Percentiles rank a stretch among this genome's conserved stretches.
phyloP scores from a whole-genome alignment of 139 green algal species.

The Desmodesmus armatus region DNA sequence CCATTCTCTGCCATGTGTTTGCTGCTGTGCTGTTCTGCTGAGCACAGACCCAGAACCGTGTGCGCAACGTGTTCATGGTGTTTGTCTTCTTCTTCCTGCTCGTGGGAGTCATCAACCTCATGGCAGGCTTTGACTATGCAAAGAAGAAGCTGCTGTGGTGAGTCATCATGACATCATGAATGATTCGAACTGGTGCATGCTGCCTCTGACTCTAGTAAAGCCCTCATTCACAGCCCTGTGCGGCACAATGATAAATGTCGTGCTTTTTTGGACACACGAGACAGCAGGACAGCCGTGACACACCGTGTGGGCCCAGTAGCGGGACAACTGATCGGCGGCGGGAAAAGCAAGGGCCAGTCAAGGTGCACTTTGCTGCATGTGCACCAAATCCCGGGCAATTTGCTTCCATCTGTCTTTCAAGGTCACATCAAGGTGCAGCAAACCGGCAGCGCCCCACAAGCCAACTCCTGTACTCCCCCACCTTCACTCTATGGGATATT shows the following conservation, averaged over 20 bases:
- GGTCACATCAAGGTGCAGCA: too few relatives aligned
- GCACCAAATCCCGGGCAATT: too few relatives aligned
- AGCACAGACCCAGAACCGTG: slow-evolving; percentile 38
- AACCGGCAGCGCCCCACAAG: not conserved
- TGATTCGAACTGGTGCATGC: too few relatives aligned
- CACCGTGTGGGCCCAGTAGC: not conserved
- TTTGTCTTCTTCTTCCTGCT: not conserved
- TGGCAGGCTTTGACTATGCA: not conserved
- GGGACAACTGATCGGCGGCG: too few relatives aligned
- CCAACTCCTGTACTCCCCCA: not conserved
- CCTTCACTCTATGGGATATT: not conserved
- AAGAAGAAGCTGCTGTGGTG: slow-evolving; percentile 11
- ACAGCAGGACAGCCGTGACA: not conserved
- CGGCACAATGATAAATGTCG: not conserved
- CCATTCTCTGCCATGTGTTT: too few relatives aligned
- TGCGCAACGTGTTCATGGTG: slow-evolving; percentile 7
- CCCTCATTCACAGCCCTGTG: not conserved
- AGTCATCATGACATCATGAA: not conserved
- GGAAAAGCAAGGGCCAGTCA: not conserved
- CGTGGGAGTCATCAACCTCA: not conserved
- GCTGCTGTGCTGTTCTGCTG: slow-evolving; percentile 3
- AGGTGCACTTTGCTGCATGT: too few relatives aligned
- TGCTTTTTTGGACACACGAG: too few relatives aligned
- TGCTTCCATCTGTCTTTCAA: too few relatives aligned
- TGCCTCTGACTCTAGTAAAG: not conserved